Percentiles rank a stretch among this genome's conserved stretches.
These are phyloP conservation scores for Phascolomyces articulosus DNA, from an alignment of 371 early-diverging fungal genomes.

Conservation along the genomic window DNA sequence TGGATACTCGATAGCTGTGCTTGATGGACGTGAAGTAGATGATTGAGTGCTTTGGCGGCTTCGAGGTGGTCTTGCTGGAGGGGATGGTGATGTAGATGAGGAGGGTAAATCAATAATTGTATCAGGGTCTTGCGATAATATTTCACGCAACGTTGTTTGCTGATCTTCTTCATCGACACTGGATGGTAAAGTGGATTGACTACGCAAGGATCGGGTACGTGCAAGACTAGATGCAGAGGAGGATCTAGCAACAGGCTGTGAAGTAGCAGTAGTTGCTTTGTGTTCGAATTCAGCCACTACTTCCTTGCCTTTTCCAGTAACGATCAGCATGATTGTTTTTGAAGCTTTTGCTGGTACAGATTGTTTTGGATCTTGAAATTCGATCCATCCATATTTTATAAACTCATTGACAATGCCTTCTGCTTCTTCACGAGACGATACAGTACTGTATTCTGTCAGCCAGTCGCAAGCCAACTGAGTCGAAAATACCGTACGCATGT, in stretches of 20 bases:
- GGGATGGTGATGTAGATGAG: background rate
- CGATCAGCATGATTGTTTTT: conserved; percentile 17
- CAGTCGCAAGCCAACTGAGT: conserved; percentile 59
- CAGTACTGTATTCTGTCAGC: conserved; percentile 63
- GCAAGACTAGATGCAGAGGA: conserved; percentile 4
- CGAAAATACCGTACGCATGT: conserved; percentile 45
- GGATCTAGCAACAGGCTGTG: background rate
- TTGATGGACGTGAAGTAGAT: conserved; percentile 14
- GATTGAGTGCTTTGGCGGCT: background rate
- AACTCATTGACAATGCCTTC: conserved; percentile 56
- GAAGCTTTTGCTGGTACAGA: conserved; percentile 7
- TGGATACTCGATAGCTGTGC: conserved; percentile 13
- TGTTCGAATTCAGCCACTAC: conserved; percentile 17
- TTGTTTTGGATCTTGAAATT: conserved; percentile 32
- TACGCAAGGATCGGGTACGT: conserved; percentile 6
- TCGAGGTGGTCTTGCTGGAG: background rate
- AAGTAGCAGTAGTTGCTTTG: background rate
- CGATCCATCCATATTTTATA: conserved; percentile 59
- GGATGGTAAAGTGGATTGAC: background rate
- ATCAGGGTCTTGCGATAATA: conserved; percentile 27
- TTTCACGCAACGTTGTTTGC: conserved; percentile 25
- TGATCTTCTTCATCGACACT: conserved; percentile 12
- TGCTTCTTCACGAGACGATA: conserved; percentile 68
- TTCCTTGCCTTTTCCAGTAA: conserved; percentile 29
- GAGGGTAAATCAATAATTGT: background rate